Percentiles rank a stretch among this genome's conserved stretches.
phyloP scores from a whole-genome alignment of 306 rosid species.

The Bauhinia variegata region DNA sequence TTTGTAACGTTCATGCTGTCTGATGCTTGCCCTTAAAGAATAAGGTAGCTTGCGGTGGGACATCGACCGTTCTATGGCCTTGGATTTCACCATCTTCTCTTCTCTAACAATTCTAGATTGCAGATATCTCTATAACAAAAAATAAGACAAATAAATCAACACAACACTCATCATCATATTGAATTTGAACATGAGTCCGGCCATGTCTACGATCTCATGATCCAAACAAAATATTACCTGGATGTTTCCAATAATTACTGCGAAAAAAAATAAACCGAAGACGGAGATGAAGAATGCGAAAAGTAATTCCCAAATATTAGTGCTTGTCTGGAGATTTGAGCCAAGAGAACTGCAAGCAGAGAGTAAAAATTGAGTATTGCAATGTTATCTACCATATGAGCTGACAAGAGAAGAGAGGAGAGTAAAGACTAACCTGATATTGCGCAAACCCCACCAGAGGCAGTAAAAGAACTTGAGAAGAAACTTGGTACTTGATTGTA shows the following conservation, averaged over 20 bases:
- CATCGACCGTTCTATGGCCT: conserved; percentile 69
- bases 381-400: too few species aligned
- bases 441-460: conserved; percentile 64
- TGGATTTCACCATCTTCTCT: conserved; percentile 55
- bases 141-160: not conserved
- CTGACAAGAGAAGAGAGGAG: too few species aligned
- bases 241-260: conserved; percentile 70
- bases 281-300: conserved; percentile 70
- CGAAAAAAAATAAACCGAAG: conserved; percentile 74
- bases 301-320: conserved; percentile 58
- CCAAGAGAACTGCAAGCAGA: conserved; percentile 83
- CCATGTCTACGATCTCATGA: not conserved
- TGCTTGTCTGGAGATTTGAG: conserved; percentile 70
- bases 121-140: conserved; percentile 47
- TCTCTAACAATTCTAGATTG: conserved; percentile 56
- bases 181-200: too few species aligned
- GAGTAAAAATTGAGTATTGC: too few species aligned
- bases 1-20: conserved; percentile 56
- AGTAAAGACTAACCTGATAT: too few species aligned
- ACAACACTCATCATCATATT: conserved; percentile 1
- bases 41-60: conserved; percentile 60
- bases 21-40: conserved; percentile 48
- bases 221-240: too few species aligned
- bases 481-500: conserved; percentile 50
- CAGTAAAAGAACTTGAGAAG: conserved; percentile 58